Evolutionary conservation across 768 basidiomycete genomes (phyloP), one percentile per base, ranked within the genome.

Genomic region (Mrakia gelida): DNA sequence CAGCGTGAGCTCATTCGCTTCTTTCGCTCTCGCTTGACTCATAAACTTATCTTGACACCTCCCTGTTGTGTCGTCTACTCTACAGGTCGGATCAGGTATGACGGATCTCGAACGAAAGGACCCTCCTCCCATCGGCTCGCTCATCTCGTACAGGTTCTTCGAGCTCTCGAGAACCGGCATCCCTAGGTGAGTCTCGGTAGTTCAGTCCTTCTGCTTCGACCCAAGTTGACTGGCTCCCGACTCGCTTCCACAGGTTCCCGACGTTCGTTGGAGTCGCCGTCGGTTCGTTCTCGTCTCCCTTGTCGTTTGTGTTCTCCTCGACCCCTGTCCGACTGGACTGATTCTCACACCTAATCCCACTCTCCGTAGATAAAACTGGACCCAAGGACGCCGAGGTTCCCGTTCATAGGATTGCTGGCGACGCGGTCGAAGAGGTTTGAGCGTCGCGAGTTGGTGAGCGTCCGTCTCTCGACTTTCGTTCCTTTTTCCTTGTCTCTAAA

Each of bases 111-210:
- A 70, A 26, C 67, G 67, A n/a, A 34, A 21, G 34, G n/a, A 70
- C 67, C 67, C 67, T 43, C 67, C 67, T 70, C 67, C 67, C 26
- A 45, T 70, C 67, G 67, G 67, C 2, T 70, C 67, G 34, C 67
- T 70, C 34, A 70, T 70, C 67, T 41, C 67, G 18, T 70, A 70
- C 38, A 34, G 67, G 15, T 70, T 70, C 67, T 70, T 70, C 23
- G 67, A 70, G 41, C 21, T 70, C 3, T 70, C 67, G 2, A 70
- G 45, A 38, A 70, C 34, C 0, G 67, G 67, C 18, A 70, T 70
- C 23, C 67, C 67, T 7, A 38, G 67, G 34, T 21, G 3, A 52
- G 49, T 59, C n/a, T 26, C 23, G 5, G 10, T 59, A 16, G 2
- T 56, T n/a, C n/a, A n/a, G n/a, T n/a, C n/a, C 54, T 56, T n/a